A percentile compares a stretch with the other conserved stretches of the same genome.
These are phyloP conservation scores for Paragyromitra xinjiangensis DNA, from an alignment of 495 filamentous ascomycete species.

Conservation along the genomic window DNA sequence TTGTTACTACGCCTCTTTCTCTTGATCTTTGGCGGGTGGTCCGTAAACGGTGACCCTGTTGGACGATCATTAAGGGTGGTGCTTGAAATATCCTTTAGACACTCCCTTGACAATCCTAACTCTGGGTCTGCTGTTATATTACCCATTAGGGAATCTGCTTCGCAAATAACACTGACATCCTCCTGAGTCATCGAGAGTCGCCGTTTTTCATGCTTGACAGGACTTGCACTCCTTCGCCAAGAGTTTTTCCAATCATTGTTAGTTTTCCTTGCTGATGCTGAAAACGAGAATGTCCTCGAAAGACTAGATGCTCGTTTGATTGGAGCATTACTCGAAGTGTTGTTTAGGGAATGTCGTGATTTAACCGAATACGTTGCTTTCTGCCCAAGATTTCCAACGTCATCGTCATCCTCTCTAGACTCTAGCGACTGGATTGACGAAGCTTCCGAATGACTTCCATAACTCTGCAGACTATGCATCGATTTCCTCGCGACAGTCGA, in stretches of 20 bases:
- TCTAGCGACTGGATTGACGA: constrained; percentile 47
- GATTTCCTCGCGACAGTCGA: constrained; percentile 51
- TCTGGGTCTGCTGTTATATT: constrained; percentile 19
- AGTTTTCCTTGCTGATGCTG: constrained; percentile 26
- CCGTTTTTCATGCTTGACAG: constrained; percentile 31
- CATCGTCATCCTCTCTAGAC: constrained; percentile 43
- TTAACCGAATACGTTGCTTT: constrained; percentile 20
- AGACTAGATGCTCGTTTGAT: constrained; percentile 41
- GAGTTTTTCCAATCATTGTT: constrained; percentile 44
- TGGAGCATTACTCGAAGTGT: constrained; percentile 8
- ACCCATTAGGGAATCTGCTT: neutral
- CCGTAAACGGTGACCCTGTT: neutral
- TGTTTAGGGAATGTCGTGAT: constrained; percentile 15
- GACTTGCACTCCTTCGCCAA: constrained; percentile 35
- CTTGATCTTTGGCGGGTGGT: constrained; percentile 14
- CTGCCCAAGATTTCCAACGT: constrained; percentile 15
- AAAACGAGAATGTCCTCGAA: constrained; percentile 47
- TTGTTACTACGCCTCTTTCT: constrained; percentile 17
- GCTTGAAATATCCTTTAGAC: constrained; percentile 44
- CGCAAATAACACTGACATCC: constrained; percentile 21
- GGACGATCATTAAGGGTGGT: constrained; percentile 38
- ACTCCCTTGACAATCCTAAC: constrained; percentile 21
- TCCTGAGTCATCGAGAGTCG: constrained; percentile 46
- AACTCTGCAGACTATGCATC: constrained; percentile 52
- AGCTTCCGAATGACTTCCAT: constrained; percentile 47